Percentiles rank a stretch among this genome's conserved stretches.
phyloP scores from a whole-genome alignment of 805 yeast genomes.

The Debaryomyces prosopidis region DNA sequence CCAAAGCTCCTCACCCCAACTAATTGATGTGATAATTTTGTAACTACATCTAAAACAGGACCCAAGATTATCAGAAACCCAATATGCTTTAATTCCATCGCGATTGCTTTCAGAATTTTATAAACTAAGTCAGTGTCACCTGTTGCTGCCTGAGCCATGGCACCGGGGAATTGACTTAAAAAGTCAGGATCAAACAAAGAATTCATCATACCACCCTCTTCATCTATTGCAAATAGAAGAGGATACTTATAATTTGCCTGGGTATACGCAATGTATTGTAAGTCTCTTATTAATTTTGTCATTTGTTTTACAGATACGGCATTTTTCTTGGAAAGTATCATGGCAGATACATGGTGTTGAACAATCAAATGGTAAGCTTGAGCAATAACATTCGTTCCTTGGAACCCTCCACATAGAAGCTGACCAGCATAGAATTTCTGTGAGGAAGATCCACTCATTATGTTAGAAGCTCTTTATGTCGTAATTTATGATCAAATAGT shows the following conservation, averaged over 20 bases:
- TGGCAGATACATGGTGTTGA: slow-evolving; percentile 50
- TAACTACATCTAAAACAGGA: slow-evolving; percentile 62
- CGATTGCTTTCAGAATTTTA: slow-evolving; percentile 54
- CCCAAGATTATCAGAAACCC: slow-evolving; percentile 60
- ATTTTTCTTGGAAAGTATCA: slow-evolving; percentile 54
- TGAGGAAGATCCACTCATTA: background rate
- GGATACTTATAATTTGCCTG: slow-evolving; percentile 53
- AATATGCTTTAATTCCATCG: slow-evolving; percentile 50
- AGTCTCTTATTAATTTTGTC: slow-evolving; percentile 48
- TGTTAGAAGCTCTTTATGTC: background rate
- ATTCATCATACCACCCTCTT: slow-evolving; percentile 65
- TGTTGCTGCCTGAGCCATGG: slow-evolving; percentile 63
- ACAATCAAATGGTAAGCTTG: slow-evolving; percentile 54
- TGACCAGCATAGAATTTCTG: slow-evolving; percentile 37
- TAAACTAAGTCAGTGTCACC: slow-evolving; percentile 50
- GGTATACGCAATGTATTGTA: slow-evolving; percentile 53
- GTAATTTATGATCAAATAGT: too few relatives aligned
- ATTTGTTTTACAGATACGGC: slow-evolving; percentile 50
- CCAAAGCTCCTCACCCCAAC: slow-evolving; percentile 65
- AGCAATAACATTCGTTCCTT: slow-evolving; percentile 52
- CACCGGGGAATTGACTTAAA: slow-evolving; percentile 62
- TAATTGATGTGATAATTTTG: slow-evolving; percentile 54
- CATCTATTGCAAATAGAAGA: slow-evolving; percentile 57
- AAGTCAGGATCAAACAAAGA: slow-evolving; percentile 52
- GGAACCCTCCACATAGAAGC: slow-evolving; percentile 59